These are phyloP conservation scores for Aspergillus cejpii DNA, from an alignment of 2,329 filamentous ascomycete genomes.

Conservation along the genomic window DNA sequence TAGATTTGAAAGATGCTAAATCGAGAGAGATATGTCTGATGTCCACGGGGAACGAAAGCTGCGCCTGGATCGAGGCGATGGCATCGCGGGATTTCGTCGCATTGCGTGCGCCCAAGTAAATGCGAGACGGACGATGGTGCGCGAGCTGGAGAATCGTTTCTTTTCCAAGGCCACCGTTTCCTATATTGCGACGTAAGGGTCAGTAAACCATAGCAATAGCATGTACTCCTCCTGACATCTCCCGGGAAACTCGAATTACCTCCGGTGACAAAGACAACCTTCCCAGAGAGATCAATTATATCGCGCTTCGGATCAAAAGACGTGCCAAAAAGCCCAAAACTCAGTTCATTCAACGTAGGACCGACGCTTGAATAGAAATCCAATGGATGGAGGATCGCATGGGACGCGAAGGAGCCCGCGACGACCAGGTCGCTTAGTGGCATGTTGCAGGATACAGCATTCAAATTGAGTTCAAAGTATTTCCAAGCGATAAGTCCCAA, in stretches of 20 bases:
- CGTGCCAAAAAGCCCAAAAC: conserved; percentile 28
- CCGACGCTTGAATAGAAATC: conserved; percentile 29
- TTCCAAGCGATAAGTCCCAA: not conserved
- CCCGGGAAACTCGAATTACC: too few relatives aligned
- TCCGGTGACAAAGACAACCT: conserved; percentile 49
- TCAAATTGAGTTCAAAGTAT: not conserved
- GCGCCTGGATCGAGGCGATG: conserved; percentile 39
- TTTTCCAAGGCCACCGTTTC: conserved; percentile 44
- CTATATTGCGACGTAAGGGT: conserved; percentile 18
- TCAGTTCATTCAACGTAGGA: conserved; percentile 33
- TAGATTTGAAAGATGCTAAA: conserved; percentile 46
- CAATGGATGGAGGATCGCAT: conserved; percentile 25
- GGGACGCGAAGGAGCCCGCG: conserved; percentile 14
- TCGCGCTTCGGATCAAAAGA: conserved; percentile 42
- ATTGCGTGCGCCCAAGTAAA: conserved; percentile 51
- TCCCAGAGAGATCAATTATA: conserved; percentile 43
- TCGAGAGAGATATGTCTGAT: conserved; percentile 46
- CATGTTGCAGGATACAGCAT: not conserved
- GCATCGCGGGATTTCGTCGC: conserved; percentile 39
- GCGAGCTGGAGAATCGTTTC: conserved; percentile 45
- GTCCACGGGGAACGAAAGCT: conserved; percentile 29
- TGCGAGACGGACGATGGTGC: conserved; percentile 47
- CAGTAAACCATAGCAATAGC: not conserved
- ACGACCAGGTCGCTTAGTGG: conserved; percentile 9
- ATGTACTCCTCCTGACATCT: too few relatives aligned